Percentiles rank a stretch among this genome's conserved stretches.
Evolutionary conservation across 257 asterid species (phyloP).

Genomic region (Anisodus tanguticus): DNA sequence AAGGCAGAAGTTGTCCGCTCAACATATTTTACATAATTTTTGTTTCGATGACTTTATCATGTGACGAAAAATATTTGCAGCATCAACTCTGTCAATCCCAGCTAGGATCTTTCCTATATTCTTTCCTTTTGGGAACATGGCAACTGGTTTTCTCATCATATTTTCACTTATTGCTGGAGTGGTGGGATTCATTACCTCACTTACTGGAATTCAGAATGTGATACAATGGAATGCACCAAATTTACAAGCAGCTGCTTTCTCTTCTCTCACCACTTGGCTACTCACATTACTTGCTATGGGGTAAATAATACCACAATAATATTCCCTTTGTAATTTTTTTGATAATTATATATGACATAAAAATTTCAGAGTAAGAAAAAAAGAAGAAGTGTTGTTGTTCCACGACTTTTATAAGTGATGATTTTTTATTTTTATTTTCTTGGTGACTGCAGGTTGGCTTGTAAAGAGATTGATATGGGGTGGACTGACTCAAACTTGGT

Average conservation of each 20-base stretch:
- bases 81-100: conserved; percentile 60
- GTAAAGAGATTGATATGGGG: conserved; percentile 86
- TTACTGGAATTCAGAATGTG: conserved; percentile 60
- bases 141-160: conserved; percentile 80
- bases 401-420: background rate
- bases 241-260: conserved; percentile 75
- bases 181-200: conserved; percentile 76
- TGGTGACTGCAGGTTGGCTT: conserved; percentile 66
- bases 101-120: conserved; percentile 77
- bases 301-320: conserved; percentile 40
- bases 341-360: background rate
- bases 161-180: conserved; percentile 80
- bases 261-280: conserved; percentile 68
- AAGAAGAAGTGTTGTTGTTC: background rate
- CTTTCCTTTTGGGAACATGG: conserved; percentile 86
- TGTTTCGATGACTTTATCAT: background rate
- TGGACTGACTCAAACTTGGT: conserved; percentile 78
- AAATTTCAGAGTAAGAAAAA: background rate
- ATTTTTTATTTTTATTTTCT: background rate
- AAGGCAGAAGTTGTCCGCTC: background rate
- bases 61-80: conserved; percentile 48
- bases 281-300: conserved; percentile 95
- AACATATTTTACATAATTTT: too few species aligned
- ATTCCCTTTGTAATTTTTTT: background rate
- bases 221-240: conserved; percentile 59